Evolutionary conservation across 805 yeast species (phyloP), one percentile per base, ranked within the genome.

Genomic region (Torulaspora maleeae): DNA sequence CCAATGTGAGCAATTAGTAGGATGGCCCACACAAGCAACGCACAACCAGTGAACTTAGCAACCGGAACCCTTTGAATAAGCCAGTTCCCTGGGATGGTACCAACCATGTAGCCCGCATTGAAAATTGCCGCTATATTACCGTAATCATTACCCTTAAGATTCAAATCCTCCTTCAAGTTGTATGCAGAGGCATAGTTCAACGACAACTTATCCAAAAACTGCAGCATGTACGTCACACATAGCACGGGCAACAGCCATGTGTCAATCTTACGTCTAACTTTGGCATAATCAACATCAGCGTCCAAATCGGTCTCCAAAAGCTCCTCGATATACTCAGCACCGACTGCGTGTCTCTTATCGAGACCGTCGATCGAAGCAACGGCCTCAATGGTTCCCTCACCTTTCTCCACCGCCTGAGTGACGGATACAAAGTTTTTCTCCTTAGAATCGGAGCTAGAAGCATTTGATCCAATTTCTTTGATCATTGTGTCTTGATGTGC

Each of bases 51-150:
- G 13, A 49, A 53, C 36, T 56, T 60, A 3, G 64, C 67, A 3
- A 61, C 52, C 5, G 61, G 58, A 13, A 53, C 58, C 36, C 49
- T 56, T 36, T 50, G 55, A 24, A 50, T 45, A 3, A 52, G 43
- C 50, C 51, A 52, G 36, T 53, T 57, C 0, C 50, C 53, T 10
- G 56, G 56, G 16, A 53, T 50, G 1, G 53, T 46, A 15, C 56
- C 71, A 1, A 60, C 62, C 49, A 73, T 52, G 54, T 73, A 74
- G 1, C 73, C 75, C 25, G 65, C 55, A 47, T 69, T 69, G 53
- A 70, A 68, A 19, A 70, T 63, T 7, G 73, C 62, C 1, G 71
- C 70, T 15, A 67, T 59, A 70, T 73, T 67, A 27, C 66, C 53
- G 41, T 66, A 69, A 43, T 55, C 62, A 43, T 65, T 62, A 4